phyloP scores from a whole-genome alignment of 768 basidiomycete genomes.

The Collybia sordida region DNA sequence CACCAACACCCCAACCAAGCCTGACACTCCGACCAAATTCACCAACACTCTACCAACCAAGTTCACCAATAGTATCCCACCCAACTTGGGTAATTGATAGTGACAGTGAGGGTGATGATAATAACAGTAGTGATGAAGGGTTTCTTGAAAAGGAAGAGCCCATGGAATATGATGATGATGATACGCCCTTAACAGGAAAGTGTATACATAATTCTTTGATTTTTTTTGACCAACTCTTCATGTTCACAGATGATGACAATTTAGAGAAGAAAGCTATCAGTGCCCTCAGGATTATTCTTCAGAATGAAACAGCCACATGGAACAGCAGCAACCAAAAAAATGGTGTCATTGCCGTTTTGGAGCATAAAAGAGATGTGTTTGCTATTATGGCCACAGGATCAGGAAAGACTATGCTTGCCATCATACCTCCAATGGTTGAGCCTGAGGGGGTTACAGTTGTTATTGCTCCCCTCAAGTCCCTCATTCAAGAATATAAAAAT shows the following conservation, averaged over 20 bases:
- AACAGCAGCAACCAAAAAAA: slow-evolving; percentile 10
- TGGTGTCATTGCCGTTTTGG: slow-evolving; percentile 11
- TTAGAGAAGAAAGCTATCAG: too few relatives aligned
- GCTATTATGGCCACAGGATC: slow-evolving; percentile 18
- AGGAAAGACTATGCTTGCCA: slow-evolving; percentile 24
- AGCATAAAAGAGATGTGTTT: slow-evolving; percentile 18
- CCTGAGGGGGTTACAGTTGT: slow-evolving; percentile 8
- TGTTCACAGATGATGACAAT: too few relatives aligned
- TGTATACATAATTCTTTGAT: too few relatives aligned
- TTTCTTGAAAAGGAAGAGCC: not conserved
- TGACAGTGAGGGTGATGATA: not conserved
- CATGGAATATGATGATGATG: not conserved
- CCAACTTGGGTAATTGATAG: not conserved
- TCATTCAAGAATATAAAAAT: slow-evolving; percentile 21
- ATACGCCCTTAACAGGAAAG: not conserved
- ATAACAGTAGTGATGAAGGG: not conserved
- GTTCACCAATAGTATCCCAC: too few relatives aligned
- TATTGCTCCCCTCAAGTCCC: slow-evolving; percentile 17
- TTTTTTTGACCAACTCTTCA: too few relatives aligned
- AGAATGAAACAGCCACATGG: slow-evolving; percentile 14
- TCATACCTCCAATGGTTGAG: slow-evolving; percentile 20
- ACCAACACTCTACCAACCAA: too few relatives aligned
- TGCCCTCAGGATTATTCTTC: not conserved
- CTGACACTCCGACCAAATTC: too few relatives aligned
- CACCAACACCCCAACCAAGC: too few relatives aligned